phyloP scores from a whole-genome alignment of 148 eudicot species.

The Mesembryanthemum crystallinum region DNA sequence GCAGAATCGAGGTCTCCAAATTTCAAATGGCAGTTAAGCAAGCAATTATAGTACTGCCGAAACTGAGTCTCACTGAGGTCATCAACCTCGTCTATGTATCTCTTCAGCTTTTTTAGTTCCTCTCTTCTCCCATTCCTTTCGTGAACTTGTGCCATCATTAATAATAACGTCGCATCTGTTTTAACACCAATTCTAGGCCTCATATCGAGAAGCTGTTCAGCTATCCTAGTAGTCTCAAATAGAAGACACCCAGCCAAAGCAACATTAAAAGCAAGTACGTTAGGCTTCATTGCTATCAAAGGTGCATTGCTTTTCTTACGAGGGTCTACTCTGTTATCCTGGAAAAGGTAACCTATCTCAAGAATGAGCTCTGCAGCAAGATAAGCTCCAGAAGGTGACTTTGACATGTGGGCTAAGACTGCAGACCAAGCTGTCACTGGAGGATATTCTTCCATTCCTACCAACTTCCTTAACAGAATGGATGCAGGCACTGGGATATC shows the following conservation, averaged over 20 bases:
- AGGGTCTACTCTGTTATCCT: slow-evolving; percentile 89
- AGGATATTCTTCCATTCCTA: slow-evolving; percentile 62
- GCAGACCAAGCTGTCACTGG: slow-evolving; percentile 75
- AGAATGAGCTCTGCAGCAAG: slow-evolving; percentile 84
- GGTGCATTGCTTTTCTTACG: slow-evolving; percentile 79
- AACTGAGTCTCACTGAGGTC: slow-evolving; percentile 59
- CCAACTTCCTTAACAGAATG: slow-evolving; percentile 67
- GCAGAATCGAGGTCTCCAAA: slow-evolving; percentile 80
- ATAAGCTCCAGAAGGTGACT: slow-evolving; percentile 65
- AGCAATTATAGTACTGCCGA: slow-evolving; percentile 73
- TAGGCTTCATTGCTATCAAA: slow-evolving; percentile 87
- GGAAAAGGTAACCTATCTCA: slow-evolving; percentile 83
- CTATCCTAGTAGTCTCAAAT: slow-evolving; percentile 71
- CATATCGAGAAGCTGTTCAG: slow-evolving; percentile 87
- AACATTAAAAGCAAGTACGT: slow-evolving; percentile 49
- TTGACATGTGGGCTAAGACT: slow-evolving; percentile 68
- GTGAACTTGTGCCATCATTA: slow-evolving; percentile 78
- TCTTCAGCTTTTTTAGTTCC: slow-evolving; percentile 78
- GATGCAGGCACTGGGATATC: slow-evolving; percentile 60
- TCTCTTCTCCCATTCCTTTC: slow-evolving; percentile 86
- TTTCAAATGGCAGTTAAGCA: slow-evolving; percentile 80
- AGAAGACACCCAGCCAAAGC: slow-evolving; percentile 76
- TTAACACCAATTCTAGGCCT: slow-evolving; percentile 81
- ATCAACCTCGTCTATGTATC: slow-evolving; percentile 74
- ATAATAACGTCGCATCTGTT: slow-evolving; percentile 60